A percentile compares a stretch with the other conserved stretches of the same genome.
Evolutionary conservation across 2,329 filamentous ascomycete species (phyloP).

Genomic region (Nigrospora osmanthi): DNA sequence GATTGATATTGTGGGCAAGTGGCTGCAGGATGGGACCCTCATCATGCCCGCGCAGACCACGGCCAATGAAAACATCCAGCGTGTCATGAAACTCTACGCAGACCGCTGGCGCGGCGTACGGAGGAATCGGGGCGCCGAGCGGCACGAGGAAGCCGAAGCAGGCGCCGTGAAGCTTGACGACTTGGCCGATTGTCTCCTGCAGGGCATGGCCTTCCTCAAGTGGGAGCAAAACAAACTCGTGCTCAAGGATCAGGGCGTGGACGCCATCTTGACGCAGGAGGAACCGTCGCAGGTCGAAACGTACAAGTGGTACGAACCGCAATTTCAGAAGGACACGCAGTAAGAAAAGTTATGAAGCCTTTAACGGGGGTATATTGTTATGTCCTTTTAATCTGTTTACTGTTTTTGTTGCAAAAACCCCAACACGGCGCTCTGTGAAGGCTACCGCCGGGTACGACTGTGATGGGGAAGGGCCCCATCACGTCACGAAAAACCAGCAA

Average conservation of each 20-base stretch:
- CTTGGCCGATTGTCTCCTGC: slow-evolving; percentile 70
- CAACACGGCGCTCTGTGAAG: too few relatives aligned
- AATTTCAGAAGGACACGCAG: too few relatives aligned
- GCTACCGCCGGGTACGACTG: too few relatives aligned
- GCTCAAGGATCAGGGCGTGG: neutral
- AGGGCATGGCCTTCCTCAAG: slow-evolving; percentile 67
- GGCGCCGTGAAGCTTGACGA: slow-evolving; percentile 65
- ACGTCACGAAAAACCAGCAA: too few relatives aligned
- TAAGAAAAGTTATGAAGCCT: too few relatives aligned
- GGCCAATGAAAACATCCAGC: neutral
- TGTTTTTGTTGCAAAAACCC: too few relatives aligned
- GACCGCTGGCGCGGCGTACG: slow-evolving; percentile 10
- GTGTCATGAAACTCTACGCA: slow-evolving; percentile 7
- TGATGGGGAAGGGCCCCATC: too few relatives aligned
- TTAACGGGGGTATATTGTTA: too few relatives aligned
- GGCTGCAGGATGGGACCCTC: slow-evolving; percentile 29
- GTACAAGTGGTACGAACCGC: too few relatives aligned
- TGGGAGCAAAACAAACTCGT: slow-evolving; percentile 58
- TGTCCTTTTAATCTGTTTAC: too few relatives aligned
- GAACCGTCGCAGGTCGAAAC: neutral
- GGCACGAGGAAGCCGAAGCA: slow-evolving; percentile 22
- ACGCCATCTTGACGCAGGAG: neutral
- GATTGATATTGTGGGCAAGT: slow-evolving; percentile 51
- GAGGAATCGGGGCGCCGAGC: slow-evolving; percentile 9
- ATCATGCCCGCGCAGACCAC: neutral